These are phyloP conservation scores for Kentomonas sorsogonicus DNA, from an alignment of 208 protist species.

Conservation along the genomic window DNA sequence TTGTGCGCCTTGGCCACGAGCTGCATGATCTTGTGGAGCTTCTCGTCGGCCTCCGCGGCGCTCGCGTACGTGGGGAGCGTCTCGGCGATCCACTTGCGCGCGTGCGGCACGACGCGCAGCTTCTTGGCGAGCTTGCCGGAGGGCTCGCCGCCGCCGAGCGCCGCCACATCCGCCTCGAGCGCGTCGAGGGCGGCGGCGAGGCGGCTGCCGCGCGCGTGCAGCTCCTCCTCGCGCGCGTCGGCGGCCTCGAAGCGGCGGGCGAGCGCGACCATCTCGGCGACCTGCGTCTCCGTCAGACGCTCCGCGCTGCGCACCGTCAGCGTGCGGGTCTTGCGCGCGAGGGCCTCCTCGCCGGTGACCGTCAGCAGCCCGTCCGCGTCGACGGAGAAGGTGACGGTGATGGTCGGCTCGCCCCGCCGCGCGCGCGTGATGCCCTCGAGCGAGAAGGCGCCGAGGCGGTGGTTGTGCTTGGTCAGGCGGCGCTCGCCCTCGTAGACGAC, in stretches of 20 bases:
- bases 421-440: constrained; percentile 95
- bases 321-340: constrained; percentile 82
- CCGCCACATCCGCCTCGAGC: constrained; percentile 31
- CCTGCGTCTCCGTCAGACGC: constrained; percentile 53
- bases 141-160: constrained; percentile 25
- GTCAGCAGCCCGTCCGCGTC: constrained; percentile 98
- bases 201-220: constrained; percentile 20
- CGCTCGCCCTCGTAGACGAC: constrained; percentile 99
- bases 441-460: constrained; percentile 94
- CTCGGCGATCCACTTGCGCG: constrained; percentile 44
- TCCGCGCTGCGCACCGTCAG: constrained; percentile 92
- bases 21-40: constrained; percentile 47
- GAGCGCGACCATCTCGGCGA: constrained; percentile 56
- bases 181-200: constrained; percentile 20
- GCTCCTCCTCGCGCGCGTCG: constrained; percentile 40
- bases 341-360: constrained; percentile 95
- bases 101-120: constrained; percentile 48
- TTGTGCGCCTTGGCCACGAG: constrained; percentile 22
- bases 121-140: constrained; percentile 52
- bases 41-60: constrained; percentile 30
- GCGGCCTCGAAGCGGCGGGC: constrained; percentile 32
- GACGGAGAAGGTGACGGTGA: constrained; percentile 96
- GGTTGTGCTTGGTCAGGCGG: constrained; percentile 96
- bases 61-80: constrained; percentile 48
- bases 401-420: constrained; percentile 95